Percentiles rank a stretch among this genome's conserved stretches.
Conservation (phyloP, 2,329 filamentous ascomycete species). For the Tolypocladium album region DNA sequence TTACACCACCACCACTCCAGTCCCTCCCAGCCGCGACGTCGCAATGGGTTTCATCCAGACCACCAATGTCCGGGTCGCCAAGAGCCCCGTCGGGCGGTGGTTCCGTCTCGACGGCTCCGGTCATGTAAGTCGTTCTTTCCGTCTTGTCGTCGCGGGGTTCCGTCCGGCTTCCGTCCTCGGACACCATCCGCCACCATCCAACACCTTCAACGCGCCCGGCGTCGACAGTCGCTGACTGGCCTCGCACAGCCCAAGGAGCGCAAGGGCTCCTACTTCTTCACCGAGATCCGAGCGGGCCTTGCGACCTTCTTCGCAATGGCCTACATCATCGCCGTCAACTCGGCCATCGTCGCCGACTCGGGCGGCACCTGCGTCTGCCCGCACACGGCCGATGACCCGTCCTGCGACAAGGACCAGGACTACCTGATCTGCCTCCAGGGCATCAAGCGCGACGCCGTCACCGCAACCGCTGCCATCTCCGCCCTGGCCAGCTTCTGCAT, state of each 20-base stretch:
- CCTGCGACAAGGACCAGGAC: slow-evolving; percentile 41
- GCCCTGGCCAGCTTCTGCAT: slow-evolving; percentile 73
- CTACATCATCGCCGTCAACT: slow-evolving; percentile 44
- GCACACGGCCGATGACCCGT: slow-evolving; percentile 33
- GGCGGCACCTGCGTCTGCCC: slow-evolving; percentile 71
- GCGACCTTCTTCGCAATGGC: slow-evolving; percentile 64
- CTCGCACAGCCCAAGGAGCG: slow-evolving; percentile 52
- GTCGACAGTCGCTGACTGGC: not conserved
- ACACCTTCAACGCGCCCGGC: not conserved
- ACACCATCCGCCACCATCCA: not conserved
- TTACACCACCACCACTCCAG: not conserved
- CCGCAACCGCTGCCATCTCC: slow-evolving; percentile 74
- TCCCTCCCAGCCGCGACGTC: not conserved
- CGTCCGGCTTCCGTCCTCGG: not conserved
- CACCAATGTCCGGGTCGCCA: slow-evolving; percentile 48
- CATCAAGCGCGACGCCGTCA: slow-evolving; percentile 70
- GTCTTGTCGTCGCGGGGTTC: not conserved
- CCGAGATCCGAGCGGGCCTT: slow-evolving; percentile 72
- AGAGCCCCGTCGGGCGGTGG: slow-evolving; percentile 55
- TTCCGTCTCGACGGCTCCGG: slow-evolving; percentile 76
- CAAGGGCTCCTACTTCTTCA: slow-evolving; percentile 68
- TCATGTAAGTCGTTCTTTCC: slow-evolving; percentile 48
- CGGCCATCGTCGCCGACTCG: slow-evolving; percentile 46
- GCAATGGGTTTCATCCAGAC: slow-evolving; percentile 38
- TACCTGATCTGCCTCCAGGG: slow-evolving; percentile 54